phyloP scores from a whole-genome alignment of 495 filamentous ascomycete species.

The Pseudevernia furfuracea region DNA sequence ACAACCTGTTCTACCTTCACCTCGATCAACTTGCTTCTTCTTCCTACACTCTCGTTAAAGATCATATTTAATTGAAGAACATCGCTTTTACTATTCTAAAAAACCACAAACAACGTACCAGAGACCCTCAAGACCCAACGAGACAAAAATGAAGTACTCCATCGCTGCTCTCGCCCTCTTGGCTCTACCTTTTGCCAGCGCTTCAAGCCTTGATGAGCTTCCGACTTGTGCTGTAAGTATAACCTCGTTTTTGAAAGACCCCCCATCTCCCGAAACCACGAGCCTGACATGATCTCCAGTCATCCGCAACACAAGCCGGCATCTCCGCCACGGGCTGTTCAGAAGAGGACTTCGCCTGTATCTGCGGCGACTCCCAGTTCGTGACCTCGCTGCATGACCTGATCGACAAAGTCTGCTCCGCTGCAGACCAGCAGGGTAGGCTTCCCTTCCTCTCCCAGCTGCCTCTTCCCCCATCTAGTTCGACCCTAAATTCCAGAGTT shows the following conservation, averaged over 20 bases:
- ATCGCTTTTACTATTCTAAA: background rate
- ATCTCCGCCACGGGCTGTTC: constrained; percentile 14
- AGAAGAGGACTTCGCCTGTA: constrained; percentile 25
- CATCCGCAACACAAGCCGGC: constrained; percentile 13
- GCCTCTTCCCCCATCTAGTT: background rate
- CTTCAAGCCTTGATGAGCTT: constrained; percentile 8
- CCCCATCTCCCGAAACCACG: background rate
- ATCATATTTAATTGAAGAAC: background rate
- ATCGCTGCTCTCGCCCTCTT: constrained; percentile 2
- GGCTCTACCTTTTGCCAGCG: constrained; percentile 6
- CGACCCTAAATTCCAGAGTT: background rate
- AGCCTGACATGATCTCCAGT: constrained; percentile 7
- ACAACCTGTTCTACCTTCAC: background rate
- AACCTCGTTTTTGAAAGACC: background rate
- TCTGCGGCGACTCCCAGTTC: constrained; percentile 30
- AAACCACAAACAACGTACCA: background rate
- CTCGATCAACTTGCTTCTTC: background rate
- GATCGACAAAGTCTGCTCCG: constrained; percentile 14
- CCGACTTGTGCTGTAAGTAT: constrained; percentile 21
- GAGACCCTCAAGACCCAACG: background rate
- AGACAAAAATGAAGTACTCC: constrained; percentile 8
- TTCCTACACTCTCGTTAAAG: constrained; percentile 6
- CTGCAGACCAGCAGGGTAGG: constrained; percentile 19
- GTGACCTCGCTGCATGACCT: constrained; percentile 14
- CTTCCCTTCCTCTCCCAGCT: background rate